phyloP scores from a whole-genome alignment of 495 filamentous ascomycete genomes.

The Lichenothelia convexa region DNA sequence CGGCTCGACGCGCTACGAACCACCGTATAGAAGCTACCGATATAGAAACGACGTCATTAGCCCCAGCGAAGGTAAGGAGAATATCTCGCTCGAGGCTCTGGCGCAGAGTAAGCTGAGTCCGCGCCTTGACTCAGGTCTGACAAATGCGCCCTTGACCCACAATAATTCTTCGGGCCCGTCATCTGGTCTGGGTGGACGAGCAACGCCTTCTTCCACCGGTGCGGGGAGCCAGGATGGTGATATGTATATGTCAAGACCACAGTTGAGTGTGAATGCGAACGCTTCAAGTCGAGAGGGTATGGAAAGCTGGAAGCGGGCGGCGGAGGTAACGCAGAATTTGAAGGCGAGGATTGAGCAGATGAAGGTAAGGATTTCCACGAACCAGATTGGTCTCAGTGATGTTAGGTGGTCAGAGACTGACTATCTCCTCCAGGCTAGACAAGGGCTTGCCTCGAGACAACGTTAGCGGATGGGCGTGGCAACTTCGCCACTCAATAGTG shows the following conservation, averaged over 20 bases:
- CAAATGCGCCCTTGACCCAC: background rate
- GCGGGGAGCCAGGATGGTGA: background rate
- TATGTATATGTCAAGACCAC: too few relatives aligned
- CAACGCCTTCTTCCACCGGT: constrained; percentile 7
- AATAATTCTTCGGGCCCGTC: constrained; percentile 14
- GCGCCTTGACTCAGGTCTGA: background rate
- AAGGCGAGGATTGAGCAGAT: constrained; percentile 90
- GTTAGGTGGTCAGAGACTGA: too few relatives aligned
- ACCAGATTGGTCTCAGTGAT: too few relatives aligned
- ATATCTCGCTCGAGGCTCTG: too few relatives aligned
- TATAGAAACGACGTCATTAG: constrained; percentile 5
- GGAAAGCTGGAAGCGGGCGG: constrained; percentile 93
- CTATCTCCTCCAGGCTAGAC: too few relatives aligned
- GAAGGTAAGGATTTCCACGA: constrained; percentile 34
- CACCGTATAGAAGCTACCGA: background rate
- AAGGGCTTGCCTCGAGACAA: too few relatives aligned
- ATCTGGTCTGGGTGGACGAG: too few relatives aligned
- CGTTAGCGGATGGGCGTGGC: too few relatives aligned
- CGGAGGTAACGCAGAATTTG: constrained; percentile 94
- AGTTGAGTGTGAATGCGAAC: background rate
- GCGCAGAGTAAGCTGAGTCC: background rate
- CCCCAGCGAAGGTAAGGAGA: background rate
- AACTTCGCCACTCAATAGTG: too few relatives aligned
- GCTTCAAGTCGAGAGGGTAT: constrained; percentile 31
- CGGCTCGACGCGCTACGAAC: background rate